phyloP scores from a whole-genome alignment of 2,329 filamentous ascomycete species.

The Nothomitra cinnamomea region DNA sequence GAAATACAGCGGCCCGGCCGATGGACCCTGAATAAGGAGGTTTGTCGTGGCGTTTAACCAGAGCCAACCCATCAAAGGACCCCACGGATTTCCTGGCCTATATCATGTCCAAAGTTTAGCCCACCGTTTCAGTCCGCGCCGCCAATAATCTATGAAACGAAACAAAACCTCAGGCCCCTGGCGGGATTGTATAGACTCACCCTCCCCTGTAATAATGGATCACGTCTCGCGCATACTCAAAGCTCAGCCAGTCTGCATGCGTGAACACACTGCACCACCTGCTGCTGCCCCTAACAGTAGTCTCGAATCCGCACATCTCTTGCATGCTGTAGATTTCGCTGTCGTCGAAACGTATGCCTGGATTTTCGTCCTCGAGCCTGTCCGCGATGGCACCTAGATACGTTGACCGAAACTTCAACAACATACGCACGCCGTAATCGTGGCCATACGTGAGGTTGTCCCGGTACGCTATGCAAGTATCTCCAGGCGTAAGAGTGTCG shows the following conservation, averaged over 20 bases:
- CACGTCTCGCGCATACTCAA: conserved; percentile 41
- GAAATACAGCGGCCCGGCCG: conserved; percentile 33
- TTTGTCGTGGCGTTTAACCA: conserved; percentile 39
- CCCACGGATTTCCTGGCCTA: conserved; percentile 36
- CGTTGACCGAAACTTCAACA: conserved; percentile 27
- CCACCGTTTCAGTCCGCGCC: background rate
- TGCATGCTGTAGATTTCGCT: conserved; percentile 41
- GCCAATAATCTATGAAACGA: background rate
- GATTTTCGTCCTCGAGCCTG: conserved; percentile 27
- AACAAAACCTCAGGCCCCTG: background rate
- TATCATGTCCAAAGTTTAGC: background rate
- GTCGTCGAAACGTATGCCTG: conserved; percentile 26
- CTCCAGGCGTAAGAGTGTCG: conserved; percentile 39
- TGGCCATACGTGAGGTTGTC: conserved; percentile 27
- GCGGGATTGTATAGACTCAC: background rate
- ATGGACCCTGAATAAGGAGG: conserved; percentile 28
- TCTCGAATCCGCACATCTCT: conserved; percentile 44
- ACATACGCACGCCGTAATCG: conserved; percentile 30
- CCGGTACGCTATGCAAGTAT: conserved; percentile 25
- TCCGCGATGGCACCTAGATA: conserved; percentile 31
- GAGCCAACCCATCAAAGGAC: conserved; percentile 36
- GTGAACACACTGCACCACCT: conserved; percentile 40
- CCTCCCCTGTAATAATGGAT: conserved; percentile 40
- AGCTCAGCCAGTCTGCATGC: conserved; percentile 33
- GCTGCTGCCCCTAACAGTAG: conserved; percentile 32